Evolutionary conservation across 495 filamentous ascomycete species (phyloP).

Genomic region (Pyrenula aspistea): DNA sequence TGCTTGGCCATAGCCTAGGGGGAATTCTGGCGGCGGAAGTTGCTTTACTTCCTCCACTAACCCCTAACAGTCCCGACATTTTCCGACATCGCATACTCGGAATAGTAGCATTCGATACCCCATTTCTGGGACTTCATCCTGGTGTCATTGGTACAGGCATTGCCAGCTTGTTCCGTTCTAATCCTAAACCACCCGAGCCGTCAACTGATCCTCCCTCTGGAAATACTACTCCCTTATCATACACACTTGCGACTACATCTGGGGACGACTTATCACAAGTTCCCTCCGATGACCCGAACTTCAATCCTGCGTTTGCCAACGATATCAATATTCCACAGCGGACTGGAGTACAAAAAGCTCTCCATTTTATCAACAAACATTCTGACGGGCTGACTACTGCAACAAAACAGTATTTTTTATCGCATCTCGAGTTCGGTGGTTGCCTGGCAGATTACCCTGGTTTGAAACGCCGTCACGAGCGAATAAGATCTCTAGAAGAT

Average conservation of each 20-base stretch:
- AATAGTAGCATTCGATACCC: constrained; percentile 73
- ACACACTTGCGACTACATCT: background rate
- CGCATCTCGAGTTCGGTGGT: constrained; percentile 71
- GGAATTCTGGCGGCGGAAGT: constrained; percentile 76
- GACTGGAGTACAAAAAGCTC: constrained; percentile 49
- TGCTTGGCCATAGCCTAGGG: constrained; percentile 87
- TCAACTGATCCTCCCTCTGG: constrained; percentile 3
- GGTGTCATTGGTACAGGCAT: constrained; percentile 73
- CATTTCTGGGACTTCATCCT: constrained; percentile 81
- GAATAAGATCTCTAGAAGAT: constrained; percentile 57
- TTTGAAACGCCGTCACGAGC: constrained; percentile 56
- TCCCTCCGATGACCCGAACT: constrained; percentile 42
- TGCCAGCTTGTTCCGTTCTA: constrained; percentile 58
- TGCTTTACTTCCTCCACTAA: constrained; percentile 41
- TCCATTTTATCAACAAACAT: constrained; percentile 76
- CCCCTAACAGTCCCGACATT: constrained; percentile 8
- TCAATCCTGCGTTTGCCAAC: constrained; percentile 62
- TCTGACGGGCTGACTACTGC: constrained; percentile 54
- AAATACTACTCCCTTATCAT: background rate
- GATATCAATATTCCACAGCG: constrained; percentile 54
- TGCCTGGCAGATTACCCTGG: constrained; percentile 65
- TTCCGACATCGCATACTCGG: constrained; percentile 69
- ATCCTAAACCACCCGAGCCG: constrained; percentile 23
- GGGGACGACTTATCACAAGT: background rate
- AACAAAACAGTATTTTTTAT: constrained; percentile 59